These are phyloP conservation scores for Pichia norvegensis DNA, from an alignment of 1,139 yeast species.

Conservation along the genomic window DNA sequence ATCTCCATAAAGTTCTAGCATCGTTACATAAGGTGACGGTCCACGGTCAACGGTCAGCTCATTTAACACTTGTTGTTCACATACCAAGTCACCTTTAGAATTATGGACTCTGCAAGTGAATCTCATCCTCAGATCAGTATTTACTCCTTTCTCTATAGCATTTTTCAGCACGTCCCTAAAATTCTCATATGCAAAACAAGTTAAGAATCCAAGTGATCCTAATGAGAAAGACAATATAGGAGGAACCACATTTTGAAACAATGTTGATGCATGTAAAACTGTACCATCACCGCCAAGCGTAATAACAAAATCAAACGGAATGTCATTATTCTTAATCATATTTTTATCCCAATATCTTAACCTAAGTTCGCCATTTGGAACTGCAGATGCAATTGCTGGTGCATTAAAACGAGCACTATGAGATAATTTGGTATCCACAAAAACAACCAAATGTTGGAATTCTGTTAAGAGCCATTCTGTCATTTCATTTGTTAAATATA, in stretches of 20 bases:
- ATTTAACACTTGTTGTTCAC: slow-evolving; percentile 74
- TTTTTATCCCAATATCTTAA: slow-evolving; percentile 64
- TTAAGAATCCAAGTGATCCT: slow-evolving; percentile 76
- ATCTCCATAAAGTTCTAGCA: slow-evolving; percentile 76
- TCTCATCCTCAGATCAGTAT: slow-evolving; percentile 75
- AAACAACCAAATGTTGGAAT: slow-evolving; percentile 41
- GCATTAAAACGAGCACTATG: slow-evolving; percentile 58
- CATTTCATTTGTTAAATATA: slow-evolving; percentile 66
- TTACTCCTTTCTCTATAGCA: slow-evolving; percentile 61
- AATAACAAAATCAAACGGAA: slow-evolving; percentile 63
- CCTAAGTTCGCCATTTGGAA: slow-evolving; percentile 36
- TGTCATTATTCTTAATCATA: slow-evolving; percentile 47
- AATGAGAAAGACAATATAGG: slow-evolving; percentile 79
- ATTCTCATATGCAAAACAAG: slow-evolving; percentile 68
- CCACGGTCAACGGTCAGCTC: slow-evolving; percentile 85
- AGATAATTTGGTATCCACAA: slow-evolving; percentile 61
- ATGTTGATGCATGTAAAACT: slow-evolving; percentile 67
- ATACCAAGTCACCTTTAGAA: slow-evolving; percentile 49
- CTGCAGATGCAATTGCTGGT: slow-evolving; percentile 30
- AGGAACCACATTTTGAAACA: slow-evolving; percentile 76
- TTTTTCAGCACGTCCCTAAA: slow-evolving; percentile 49
- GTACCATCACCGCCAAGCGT: slow-evolving; percentile 92
- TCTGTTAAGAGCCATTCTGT: slow-evolving; percentile 62
- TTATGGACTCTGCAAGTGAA: slow-evolving; percentile 53
- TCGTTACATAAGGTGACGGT: slow-evolving; percentile 80